Conservation (phyloP, 306 rosid species). For the Rosa persica region DNA sequence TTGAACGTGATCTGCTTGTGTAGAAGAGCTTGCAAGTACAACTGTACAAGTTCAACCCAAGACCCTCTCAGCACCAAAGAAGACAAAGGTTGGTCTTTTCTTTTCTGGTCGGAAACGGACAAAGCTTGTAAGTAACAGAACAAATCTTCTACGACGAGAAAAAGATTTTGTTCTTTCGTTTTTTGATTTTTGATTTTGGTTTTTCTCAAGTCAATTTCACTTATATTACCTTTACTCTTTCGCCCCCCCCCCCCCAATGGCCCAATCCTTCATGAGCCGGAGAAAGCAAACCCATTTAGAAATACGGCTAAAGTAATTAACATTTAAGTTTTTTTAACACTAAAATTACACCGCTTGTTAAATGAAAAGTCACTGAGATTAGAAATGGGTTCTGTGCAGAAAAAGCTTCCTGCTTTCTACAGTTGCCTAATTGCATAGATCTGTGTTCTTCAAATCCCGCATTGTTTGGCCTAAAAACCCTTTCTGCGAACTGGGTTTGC, state of each 20-base stretch:
- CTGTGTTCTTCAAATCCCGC: conserved; percentile 20
- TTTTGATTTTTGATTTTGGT: neutral
- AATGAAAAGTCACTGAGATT: neutral
- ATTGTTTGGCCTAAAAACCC: conserved; percentile 7
- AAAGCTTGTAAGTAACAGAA: neutral
- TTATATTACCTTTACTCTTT: neutral
- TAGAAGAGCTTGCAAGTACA: neutral
- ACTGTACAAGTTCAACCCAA: neutral
- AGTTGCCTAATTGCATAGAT: conserved; percentile 13
- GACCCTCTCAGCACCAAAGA: neutral
- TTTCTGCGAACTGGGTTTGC: conserved; percentile 19
- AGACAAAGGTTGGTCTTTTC: neutral
- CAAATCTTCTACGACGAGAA: neutral
- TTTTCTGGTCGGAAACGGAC: neutral
- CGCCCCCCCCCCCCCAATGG: no score
- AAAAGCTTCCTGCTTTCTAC: conserved; percentile 18
- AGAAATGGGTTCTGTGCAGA: conserved; percentile 11
- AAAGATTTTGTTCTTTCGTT: neutral
- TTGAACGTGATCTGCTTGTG: neutral
- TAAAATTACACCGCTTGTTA: neutral
- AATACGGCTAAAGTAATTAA: conserved; percentile 3
- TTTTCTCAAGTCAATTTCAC: neutral
- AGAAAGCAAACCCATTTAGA: conserved; percentile 20
- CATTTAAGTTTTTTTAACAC: neutral
- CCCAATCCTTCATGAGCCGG: neutral